Conservation (phyloP, 805 yeast genomes). For the Candida manassasensis region DNA sequence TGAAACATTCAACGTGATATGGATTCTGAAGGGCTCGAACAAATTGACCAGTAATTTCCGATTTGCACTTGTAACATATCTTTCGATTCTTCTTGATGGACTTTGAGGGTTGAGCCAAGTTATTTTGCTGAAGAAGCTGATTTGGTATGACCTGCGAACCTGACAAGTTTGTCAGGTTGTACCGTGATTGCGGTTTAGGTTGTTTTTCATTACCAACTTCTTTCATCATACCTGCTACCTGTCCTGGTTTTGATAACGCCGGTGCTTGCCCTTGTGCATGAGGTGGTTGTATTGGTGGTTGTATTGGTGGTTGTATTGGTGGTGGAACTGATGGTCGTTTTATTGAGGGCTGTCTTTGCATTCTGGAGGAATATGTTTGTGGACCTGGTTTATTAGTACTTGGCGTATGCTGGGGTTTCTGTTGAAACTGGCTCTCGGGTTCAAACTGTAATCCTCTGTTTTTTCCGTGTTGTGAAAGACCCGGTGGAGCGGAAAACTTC, state of each 20-base stretch:
- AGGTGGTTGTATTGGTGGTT: slow-evolving; percentile 2
- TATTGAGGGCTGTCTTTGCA: neutral
- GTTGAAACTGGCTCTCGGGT: too few species aligned
- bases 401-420: too few species aligned
- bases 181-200: neutral
- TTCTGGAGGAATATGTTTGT: neutral
- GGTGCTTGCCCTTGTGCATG: slow-evolving; percentile 3
- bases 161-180: slow-evolving; percentile 1
- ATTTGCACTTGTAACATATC: slow-evolving; percentile 32
- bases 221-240: too few species aligned
- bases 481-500: too few species aligned
- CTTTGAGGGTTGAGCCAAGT: neutral
- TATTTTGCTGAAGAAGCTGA: neutral
- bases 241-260: too few species aligned
- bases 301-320: slow-evolving; percentile 1
- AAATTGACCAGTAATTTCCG: slow-evolving; percentile 56
- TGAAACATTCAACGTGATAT: slow-evolving; percentile 84
- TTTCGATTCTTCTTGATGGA: slow-evolving; percentile 15
- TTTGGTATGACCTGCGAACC: slow-evolving; percentile 1
- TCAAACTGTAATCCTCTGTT: too few species aligned
- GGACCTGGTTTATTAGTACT: too few species aligned
- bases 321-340: neutral
- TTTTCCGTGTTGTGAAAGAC: too few species aligned
- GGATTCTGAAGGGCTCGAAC: slow-evolving; percentile 78
- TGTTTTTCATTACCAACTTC: slow-evolving; percentile 1